Conservation (phyloP, 2,329 filamentous ascomycete genomes). For the Penicillium expansum region DNA sequence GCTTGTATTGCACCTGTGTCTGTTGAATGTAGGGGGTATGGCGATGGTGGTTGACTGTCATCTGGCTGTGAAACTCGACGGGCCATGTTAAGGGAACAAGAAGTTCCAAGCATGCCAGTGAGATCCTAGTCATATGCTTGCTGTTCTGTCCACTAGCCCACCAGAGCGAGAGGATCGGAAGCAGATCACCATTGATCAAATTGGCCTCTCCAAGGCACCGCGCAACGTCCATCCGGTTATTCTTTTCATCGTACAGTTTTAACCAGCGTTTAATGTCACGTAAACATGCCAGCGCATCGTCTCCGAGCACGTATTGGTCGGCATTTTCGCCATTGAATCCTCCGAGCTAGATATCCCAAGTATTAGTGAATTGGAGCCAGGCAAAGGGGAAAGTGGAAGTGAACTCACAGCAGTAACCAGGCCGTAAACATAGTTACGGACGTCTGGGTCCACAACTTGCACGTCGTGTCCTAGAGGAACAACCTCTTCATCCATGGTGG, state of each 20-base stretch:
- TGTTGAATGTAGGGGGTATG: slow-evolving; percentile 88
- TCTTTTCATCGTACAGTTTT: slow-evolving; percentile 88
- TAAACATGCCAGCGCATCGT: slow-evolving; percentile 86
- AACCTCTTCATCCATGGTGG: slow-evolving; percentile 44
- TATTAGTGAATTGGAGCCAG: slow-evolving; percentile 14
- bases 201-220: slow-evolving; percentile 90
- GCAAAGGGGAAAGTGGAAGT: neutral
- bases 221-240: slow-evolving; percentile 90
- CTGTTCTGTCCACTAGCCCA: slow-evolving; percentile 69
- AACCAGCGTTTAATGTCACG: slow-evolving; percentile 96
- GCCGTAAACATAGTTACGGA: slow-evolving; percentile 89
- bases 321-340: slow-evolving; percentile 76
- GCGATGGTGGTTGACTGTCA: slow-evolving; percentile 89
- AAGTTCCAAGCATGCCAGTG: slow-evolving; percentile 83
- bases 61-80: slow-evolving; percentile 73
- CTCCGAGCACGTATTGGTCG: slow-evolving; percentile 81
- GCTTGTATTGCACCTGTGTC: slow-evolving; percentile 86
- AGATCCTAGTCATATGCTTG: slow-evolving; percentile 73
- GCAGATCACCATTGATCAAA: slow-evolving; percentile 80
- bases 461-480: slow-evolving; percentile 46
- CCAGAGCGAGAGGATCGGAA: slow-evolving; percentile 85
- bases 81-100: slow-evolving; percentile 94
- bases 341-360: slow-evolving; percentile 65
- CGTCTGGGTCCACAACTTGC: slow-evolving; percentile 77
- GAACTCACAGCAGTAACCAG: slow-evolving; percentile 81